Conservation (phyloP, 331 rosid species). For the Rhamnella rubrinervis region DNA sequence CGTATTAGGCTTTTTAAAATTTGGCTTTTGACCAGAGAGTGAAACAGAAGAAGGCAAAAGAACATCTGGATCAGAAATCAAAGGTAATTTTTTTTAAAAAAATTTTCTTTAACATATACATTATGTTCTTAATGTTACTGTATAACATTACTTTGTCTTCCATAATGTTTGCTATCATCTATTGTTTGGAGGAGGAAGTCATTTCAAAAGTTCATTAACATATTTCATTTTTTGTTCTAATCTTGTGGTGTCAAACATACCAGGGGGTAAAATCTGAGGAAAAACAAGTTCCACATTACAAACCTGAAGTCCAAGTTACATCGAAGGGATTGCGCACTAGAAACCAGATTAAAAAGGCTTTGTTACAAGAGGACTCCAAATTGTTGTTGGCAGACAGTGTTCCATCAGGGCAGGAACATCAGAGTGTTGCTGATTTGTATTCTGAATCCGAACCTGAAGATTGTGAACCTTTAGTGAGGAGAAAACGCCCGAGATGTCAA, state of each 20-base stretch:
- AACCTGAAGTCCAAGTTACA: conserved; percentile 6
- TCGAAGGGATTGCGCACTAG: conserved; percentile 9
- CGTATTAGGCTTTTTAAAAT: too few relatives aligned
- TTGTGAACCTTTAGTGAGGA: background rate
- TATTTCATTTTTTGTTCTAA: background rate
- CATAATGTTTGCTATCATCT: background rate
- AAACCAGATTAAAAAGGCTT: conserved; percentile 4
- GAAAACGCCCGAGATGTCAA: background rate
- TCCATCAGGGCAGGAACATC: background rate
- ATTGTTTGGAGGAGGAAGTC: too few relatives aligned
- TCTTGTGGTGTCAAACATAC: background rate
- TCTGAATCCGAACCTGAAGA: conserved; percentile 17
- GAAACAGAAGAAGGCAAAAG: too few relatives aligned
- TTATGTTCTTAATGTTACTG: too few relatives aligned
- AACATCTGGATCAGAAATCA: background rate
- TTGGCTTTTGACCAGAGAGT: too few relatives aligned
- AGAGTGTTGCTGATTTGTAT: background rate
- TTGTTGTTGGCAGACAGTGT: background rate
- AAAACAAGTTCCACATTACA: background rate
- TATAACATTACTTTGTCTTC: background rate
- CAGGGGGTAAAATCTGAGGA: background rate
- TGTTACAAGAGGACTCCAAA: background rate
- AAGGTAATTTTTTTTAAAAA: conserved; percentile 12
- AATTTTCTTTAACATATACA: too few relatives aligned
- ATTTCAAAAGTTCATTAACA: background rate